Evolutionary conservation across 1,284 basidiomycete genomes (phyloP), one percentile per base, ranked within the genome.

Genomic region (Ustilago cynodontis): DNA sequence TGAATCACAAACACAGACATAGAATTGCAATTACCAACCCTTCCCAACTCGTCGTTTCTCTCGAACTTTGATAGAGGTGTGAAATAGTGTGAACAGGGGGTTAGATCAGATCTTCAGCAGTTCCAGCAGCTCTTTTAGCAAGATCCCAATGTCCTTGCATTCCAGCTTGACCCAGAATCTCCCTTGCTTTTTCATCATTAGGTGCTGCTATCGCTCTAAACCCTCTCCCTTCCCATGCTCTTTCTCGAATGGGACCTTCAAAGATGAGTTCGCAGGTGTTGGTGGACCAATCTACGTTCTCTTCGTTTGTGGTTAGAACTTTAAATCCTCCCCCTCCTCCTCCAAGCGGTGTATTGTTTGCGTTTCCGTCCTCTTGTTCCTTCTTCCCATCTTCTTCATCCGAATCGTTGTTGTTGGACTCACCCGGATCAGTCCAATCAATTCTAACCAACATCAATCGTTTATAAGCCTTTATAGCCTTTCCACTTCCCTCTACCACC

Each of bases 241-340:
- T 88, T 76, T 98, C 94, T 43, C 93, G 89, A 53, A 97, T 86
- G 57, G 92, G 90, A 13, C 97, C 96, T 86, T 97, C 94, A 93
- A 96, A 99, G 7, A 99, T 91, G 53, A 97, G 86, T 82, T 91
- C 92, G 86, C 96, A 99, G 69, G 90, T 89, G 86, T 99, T 99
- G 74, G 93, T 90, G 65, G 92, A 91, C 82, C 98, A 86, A 28
- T 89, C 87, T 0, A 88, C 86, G 0, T 82, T 87, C 1, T 71
- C 60, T 16, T 60, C 13, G n/a, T 26, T 59, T 2, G 64, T 77
- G 33, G 56, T 56, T 13, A 76, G 41, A 10, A 14, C 26, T 11
- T 43, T 63, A 31, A 59, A 71, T 71, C 84, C 22, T 8, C n/a
- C 41, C n/a, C 20, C n/a, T 43, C 20, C n/a, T 11, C 76, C n/a